Base-by-base conservation (phyloP, 176 grass and related monocot species). In the Bothriochloa decipiens region DNA sequence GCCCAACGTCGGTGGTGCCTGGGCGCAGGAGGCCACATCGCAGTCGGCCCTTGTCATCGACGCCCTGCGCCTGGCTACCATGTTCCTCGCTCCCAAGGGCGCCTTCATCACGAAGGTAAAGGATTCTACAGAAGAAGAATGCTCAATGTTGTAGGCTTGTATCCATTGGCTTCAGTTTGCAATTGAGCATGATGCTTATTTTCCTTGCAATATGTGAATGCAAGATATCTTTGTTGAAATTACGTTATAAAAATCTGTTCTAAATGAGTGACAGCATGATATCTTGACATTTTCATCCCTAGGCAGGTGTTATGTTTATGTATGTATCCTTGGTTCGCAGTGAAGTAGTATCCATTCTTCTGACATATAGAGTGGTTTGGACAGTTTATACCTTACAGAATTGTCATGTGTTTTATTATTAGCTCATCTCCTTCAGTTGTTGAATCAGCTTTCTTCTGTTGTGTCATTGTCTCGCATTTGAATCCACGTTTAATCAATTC, bases 11-110 rank as follows among this genome's bases (percentile, higher is more conserved):
- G 96, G 96, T 2, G 96, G 93, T 1, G 91, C 91, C 40, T 99
- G 96, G 93, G 72, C 96, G 33, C 91, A 96, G 89, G 96, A 99
- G 66, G 96, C 96, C 70, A 94, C 96, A 71, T 81, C 91, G 2
- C 93, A 99, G 66, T 96, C 91, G 4, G 45, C 89, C 3, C 89
- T 99, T 5, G 93, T 99, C 53, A 91, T 99, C 10, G 91, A 99
- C 42, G 90, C 96, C 1, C 47, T 96, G 4, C 86, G 89, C 66
- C 90, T 99, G 5, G 91, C 93, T 39, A 94, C 93, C 0, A 88
- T 90, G 77, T 99, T 99, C 79, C 88, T 99, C 28, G 86, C 91
- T 27, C 96, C 96, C 16, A 96, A 89, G 78, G 93, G 96, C 11
- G 89, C 91, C 29, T 94, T 99, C 42, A 89, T 99, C 75, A 96